Base-by-base conservation (phyloP, 2,329 filamentous ascomycete genomes). In the Trichoderma atroviride region DNA sequence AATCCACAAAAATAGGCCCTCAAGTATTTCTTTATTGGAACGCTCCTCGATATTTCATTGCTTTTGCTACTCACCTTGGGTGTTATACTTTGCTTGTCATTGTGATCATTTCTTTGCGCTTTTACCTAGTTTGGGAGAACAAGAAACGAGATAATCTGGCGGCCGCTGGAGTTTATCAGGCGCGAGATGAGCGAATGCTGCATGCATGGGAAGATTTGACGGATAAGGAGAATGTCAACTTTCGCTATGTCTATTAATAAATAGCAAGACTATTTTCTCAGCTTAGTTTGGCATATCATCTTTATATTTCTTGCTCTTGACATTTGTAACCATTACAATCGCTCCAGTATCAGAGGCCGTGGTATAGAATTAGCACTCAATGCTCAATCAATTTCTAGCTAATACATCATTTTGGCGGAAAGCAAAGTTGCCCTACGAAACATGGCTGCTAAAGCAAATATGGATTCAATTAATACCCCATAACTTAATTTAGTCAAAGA, bases 141-240 rank as follows among this genome's bases (percentile, higher is more conserved):
- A 66, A 58, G 7, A 58, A 31, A 29, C 24, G 63, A 35, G 53
- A 66, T 43, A 19, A 47, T 4, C 10, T 66, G 22, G 63, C 63
- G 1, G 63, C 63, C 19, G n/a, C 53, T 22, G 63, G 63, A 6
- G 29, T 66, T 27, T 40, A 22, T 13, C 53, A 66, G 14, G 63
- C 63, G 16, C 37, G 37, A 10, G 63, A 66, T 35, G 53, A 58
- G 4, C 53, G 35, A n/a, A 33, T 66, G 53, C 14, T 66, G n/a
- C 63, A 66, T 31, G 63, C 63, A 7, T 66, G 63, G 63, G 63
- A 66, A 31, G 63, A 66, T 31, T 58, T 66, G 22, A 66, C 63
- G 7, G 63, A 66, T 37, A 58, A 57, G 16, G 50, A 66, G 22
- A 66, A 66, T n/a, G 37, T 55, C 6, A 66, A 66, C 52, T 66